Evolutionary conservation across 192 early-diverging fungal genomes (phyloP).

Genomic region (Coemansia javaensis): DNA sequence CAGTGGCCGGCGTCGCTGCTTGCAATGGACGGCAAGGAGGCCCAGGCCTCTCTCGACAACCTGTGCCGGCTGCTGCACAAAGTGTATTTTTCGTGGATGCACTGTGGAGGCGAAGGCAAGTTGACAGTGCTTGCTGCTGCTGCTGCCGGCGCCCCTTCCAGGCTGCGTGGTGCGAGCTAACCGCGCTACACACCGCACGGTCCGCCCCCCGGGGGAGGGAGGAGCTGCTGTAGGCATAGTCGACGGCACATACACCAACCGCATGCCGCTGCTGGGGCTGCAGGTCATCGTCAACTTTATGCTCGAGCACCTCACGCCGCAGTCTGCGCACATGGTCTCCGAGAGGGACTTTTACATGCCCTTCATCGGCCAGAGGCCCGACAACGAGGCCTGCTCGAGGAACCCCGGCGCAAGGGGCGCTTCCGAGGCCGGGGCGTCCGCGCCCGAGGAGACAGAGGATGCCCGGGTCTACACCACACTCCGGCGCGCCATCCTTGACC

Average conservation of each 20-base stretch:
- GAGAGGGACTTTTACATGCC: slow-evolving; percentile 24
- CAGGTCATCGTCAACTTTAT: slow-evolving; percentile 26
- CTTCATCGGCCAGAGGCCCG: not conserved
- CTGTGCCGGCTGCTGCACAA: slow-evolving; percentile 22
- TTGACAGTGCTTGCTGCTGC: too few species aligned
- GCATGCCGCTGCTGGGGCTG: slow-evolving; percentile 24
- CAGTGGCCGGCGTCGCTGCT: slow-evolving; percentile 23
- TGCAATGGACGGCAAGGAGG: slow-evolving; percentile 7
- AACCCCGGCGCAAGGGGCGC: not conserved
- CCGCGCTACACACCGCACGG: too few species aligned
- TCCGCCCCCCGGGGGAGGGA: too few species aligned
- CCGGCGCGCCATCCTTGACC: slow-evolving; percentile 25
- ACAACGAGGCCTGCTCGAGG: not conserved
- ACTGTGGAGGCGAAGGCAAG: slow-evolving; percentile 21
- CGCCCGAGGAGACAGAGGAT: slow-evolving; percentile 3
- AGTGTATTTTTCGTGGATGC: slow-evolving; percentile 39
- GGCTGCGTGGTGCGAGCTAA: too few species aligned
- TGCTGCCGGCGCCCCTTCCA: not conserved
- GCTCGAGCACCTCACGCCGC: slow-evolving; percentile 25
- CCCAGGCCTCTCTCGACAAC: slow-evolving; percentile 9
- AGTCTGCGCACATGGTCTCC: slow-evolving; percentile 13
- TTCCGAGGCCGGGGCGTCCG: too few species aligned
- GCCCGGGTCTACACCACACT: slow-evolving; percentile 22
- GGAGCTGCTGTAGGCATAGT: too few species aligned
- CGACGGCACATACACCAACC: too few species aligned